Percentiles rank a stretch among this genome's conserved stretches.
These are phyloP conservation scores for Candida golubevii DNA, from an alignment of 805 yeast species.

Conservation along the genomic window DNA sequence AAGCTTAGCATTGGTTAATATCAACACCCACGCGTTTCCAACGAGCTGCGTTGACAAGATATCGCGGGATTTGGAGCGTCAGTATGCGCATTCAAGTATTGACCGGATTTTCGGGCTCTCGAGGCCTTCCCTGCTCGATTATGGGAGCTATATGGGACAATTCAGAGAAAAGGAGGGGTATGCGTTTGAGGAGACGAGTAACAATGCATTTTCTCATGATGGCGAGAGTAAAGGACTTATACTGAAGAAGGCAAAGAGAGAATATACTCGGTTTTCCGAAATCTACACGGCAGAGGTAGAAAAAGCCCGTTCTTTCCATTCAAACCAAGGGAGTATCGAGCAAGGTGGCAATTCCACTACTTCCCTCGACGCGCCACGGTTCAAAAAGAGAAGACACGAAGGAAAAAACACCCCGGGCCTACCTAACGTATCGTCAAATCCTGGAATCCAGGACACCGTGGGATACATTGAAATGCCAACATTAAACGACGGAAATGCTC, in stretches of 20 bases:
- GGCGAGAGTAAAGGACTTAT: not conserved
- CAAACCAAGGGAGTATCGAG: not conserved
- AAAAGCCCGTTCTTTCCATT: too few species aligned
- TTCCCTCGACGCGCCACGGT: not conserved
- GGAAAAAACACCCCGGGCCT: not conserved
- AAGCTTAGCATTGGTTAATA: constrained; percentile 16
- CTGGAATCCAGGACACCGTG: constrained; percentile 39
- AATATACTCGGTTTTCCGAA: too few species aligned
- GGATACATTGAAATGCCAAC: constrained; percentile 33
- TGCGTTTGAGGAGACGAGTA: not conserved
- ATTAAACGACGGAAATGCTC: not conserved
- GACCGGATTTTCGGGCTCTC: constrained; percentile 27
- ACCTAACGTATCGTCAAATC: not conserved
- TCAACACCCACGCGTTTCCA: constrained; percentile 6
- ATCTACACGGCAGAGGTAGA: not conserved
- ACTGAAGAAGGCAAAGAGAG: not conserved
- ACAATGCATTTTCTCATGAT: not conserved
- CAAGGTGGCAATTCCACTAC: not conserved
- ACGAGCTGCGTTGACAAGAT: constrained; percentile 15
- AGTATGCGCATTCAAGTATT: constrained; percentile 12
- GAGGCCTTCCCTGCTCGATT: constrained; percentile 27
- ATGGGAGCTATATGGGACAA: not conserved
- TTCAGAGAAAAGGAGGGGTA: too few species aligned
- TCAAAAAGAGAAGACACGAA: not conserved
- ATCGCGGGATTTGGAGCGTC: constrained; percentile 22